Base-by-base conservation (phyloP, 352 stramenopile species). In the Globisporangium recalcitrans region DNA sequence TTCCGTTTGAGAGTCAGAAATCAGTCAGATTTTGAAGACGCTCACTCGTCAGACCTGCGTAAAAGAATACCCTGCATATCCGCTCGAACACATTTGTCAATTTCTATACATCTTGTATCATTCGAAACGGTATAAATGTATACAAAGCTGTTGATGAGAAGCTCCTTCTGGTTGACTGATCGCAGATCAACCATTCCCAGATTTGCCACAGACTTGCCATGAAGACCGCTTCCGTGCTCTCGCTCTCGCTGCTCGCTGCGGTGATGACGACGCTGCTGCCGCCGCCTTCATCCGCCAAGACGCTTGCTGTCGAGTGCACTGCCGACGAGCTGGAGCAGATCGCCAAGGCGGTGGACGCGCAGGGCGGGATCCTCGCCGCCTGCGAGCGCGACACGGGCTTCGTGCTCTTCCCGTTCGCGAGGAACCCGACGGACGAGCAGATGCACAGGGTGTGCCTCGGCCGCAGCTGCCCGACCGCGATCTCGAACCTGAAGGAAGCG, bases 381-480 rank as follows among this genome's bases (percentile, higher is more conserved):
- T 77, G 71, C 62, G 57, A 73, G 40, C 52, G 32, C 54, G 64
- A 77, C 68, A 63, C 71, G 44, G 71, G 71, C 42, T 77, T 67
- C 27, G 26, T 13, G 10, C 53, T 77, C 42, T 77, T 67, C 59
- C 71, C 71, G 19, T 75, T 77, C 64, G 58, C 60, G 13, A 10
- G 22, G 4, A 60, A 63, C 51, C 71, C 71, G 13, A 64, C 59
- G 34, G 38, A 26, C 49, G n/a, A 63, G n/a, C 69, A 77, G 31
- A 66, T 75, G 59, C 38, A 47, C 38, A 46, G 60, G 22, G 64
- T 77, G 22, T 77, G 71, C 56, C 63, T 59, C 34, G 71, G 71
- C 40, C 71, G 71, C 62, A 65, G 63, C 40, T 77, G 71, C 32
- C 71, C 71, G 31, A 68, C 60, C 27, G 68, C 68, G 8, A 60